These are phyloP conservation scores for Rhodotorula sphaerocarpa DNA, from an alignment of 768 basidiomycete genomes.

Conservation along the genomic window DNA sequence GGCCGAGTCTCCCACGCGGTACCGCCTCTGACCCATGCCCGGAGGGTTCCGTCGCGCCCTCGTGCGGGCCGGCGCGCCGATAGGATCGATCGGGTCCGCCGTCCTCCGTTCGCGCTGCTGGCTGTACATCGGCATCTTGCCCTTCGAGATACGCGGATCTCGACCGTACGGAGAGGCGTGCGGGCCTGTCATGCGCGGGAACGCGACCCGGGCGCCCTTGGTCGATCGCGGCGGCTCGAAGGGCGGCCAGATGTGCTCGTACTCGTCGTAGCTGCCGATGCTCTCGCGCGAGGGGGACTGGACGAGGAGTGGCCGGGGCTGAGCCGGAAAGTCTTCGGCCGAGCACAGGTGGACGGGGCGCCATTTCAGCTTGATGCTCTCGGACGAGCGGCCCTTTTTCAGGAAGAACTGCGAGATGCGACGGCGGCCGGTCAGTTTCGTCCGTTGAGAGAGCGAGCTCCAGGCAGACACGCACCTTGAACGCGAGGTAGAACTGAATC, in stretches of 20 bases:
- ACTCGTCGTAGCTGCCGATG: too few species aligned
- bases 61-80: constrained; percentile 13
- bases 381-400: constrained; percentile 3
- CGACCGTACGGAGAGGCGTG: not conserved
- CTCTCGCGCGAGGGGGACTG: not conserved
- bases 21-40: too few species aligned
- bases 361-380: not conserved
- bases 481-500: constrained; percentile 3
- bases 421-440: too few species aligned
- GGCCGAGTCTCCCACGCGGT: too few species aligned
- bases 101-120: constrained; percentile 5
- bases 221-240: not conserved
- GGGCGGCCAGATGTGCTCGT: not conserved
- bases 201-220: too few species aligned
- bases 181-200: too few species aligned
- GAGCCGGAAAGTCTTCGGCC: not conserved
- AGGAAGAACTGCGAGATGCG: not conserved
- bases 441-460: too few species aligned
- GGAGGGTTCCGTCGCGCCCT: constrained; percentile 8
- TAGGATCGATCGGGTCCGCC: constrained; percentile 11
- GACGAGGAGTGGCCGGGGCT: not conserved
- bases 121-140: not conserved
- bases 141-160: not conserved
- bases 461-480: constrained; percentile 11
- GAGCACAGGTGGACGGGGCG: constrained; percentile 3